A percentile compares a stretch with the other conserved stretches of the same genome.
These are phyloP conservation scores for Aspergillus incahuasiensis DNA, from an alignment of 495 filamentous ascomycete genomes.

Conservation along the genomic window DNA sequence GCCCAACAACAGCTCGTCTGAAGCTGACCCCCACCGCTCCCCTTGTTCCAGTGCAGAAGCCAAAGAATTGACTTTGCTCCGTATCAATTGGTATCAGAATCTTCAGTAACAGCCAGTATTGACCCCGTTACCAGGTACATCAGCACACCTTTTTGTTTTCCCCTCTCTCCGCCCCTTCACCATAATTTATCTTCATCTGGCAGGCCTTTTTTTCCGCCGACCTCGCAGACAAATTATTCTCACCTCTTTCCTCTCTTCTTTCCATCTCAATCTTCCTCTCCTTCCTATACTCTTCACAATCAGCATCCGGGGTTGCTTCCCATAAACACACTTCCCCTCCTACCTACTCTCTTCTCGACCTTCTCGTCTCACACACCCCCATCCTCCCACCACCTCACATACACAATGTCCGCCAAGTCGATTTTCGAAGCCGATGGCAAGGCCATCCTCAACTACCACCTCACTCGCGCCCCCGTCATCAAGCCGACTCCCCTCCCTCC, in stretches of 20 bases:
- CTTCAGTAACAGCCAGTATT: not conserved
- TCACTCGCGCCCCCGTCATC: constrained; percentile 95
- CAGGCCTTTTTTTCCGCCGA: constrained; percentile 10
- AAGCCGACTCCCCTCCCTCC: constrained; percentile 91
- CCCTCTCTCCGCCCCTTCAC: constrained; percentile 10
- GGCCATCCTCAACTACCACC: constrained; percentile 99
- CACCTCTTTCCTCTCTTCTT: constrained; percentile 1
- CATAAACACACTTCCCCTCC: constrained; percentile 10
- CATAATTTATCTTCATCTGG: constrained; percentile 9
- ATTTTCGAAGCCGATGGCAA: constrained; percentile 99
- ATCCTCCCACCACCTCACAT: constrained; percentile 13
- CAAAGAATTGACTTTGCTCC: constrained; percentile 1
- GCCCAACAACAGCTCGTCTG: constrained; percentile 2
- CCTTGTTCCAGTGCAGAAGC: not conserved
- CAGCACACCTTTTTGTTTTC: constrained; percentile 6
- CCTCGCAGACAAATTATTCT: constrained; percentile 12
- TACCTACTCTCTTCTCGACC: constrained; percentile 5
- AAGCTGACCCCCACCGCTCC: constrained; percentile 5
- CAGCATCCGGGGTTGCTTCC: constrained; percentile 27
- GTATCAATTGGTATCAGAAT: constrained; percentile 7
- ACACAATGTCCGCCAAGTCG: constrained; percentile 91
- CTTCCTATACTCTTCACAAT: constrained; percentile 31
- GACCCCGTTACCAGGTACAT: constrained; percentile 3
- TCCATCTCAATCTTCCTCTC: constrained; percentile 5
- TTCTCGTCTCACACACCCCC: constrained; percentile 10